A percentile compares a stretch with the other conserved stretches of the same genome.
These are phyloP conservation scores for Sarocladium oryzae DNA, from an alignment of 2,329 filamentous ascomycete genomes.

Conservation along the genomic window DNA sequence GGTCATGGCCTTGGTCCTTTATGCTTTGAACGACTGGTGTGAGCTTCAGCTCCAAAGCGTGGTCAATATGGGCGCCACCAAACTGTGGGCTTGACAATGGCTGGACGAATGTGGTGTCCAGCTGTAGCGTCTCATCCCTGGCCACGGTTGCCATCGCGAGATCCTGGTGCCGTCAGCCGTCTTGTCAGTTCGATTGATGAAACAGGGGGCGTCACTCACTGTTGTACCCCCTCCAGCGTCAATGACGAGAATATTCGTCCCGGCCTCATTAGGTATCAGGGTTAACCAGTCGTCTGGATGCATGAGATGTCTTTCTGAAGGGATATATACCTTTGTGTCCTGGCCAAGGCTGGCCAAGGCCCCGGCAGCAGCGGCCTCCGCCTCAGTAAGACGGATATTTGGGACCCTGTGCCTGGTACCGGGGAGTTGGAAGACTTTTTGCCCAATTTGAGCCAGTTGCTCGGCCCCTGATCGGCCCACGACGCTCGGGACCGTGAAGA, in stretches of 20 bases:
- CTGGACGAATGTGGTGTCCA: not conserved
- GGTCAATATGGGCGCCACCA: not conserved
- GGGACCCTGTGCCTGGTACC: not conserved
- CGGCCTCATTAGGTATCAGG: too few relatives aligned
- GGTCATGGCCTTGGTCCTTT: not conserved
- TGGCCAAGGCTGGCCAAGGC: not conserved
- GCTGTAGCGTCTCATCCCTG: not conserved
- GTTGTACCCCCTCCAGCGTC: not conserved
- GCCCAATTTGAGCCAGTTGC: not conserved
- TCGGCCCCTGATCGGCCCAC: not conserved
- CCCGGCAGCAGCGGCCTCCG: not conserved
- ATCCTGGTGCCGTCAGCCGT: too few relatives aligned
- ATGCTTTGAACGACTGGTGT: not conserved
- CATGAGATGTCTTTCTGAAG: not conserved
- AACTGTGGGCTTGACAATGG: not conserved
- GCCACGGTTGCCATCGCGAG: not conserved
- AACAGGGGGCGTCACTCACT: not conserved
- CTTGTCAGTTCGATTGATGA: not conserved
- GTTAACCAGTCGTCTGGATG: not conserved
- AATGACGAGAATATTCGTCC: not conserved
- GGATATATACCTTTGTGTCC: not conserved
- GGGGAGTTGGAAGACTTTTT: not conserved
- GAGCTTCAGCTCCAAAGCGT: not conserved
- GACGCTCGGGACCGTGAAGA: not conserved
- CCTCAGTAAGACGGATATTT: not conserved